phyloP scores from a whole-genome alignment of 805 yeast genomes.

The Candida sithepensis region DNA sequence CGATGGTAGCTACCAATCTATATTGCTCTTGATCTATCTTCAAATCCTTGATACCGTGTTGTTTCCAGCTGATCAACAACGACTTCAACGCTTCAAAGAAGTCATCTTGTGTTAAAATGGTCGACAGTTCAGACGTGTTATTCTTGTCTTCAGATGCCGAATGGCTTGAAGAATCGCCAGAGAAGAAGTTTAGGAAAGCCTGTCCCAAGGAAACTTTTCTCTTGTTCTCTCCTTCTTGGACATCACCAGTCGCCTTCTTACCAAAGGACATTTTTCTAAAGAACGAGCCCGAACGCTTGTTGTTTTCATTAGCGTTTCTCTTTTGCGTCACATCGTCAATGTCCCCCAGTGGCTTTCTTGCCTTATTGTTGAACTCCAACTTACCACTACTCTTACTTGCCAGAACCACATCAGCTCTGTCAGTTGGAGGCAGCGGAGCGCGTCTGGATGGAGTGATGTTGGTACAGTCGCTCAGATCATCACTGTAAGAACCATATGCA shows the following conservation, averaged over 20 bases:
- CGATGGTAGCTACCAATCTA: conserved; percentile 57
- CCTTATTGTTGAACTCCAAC: conserved; percentile 15
- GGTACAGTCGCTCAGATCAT: not conserved
- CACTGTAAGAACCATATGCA: conserved; percentile 1
- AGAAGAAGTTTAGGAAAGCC: conserved; percentile 40
- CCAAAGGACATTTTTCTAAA: conserved; percentile 54
- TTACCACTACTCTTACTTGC: conserved; percentile 14
- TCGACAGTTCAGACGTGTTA: conserved; percentile 32
- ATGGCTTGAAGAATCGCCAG: conserved; percentile 15
- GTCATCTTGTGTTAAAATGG: conserved; percentile 43
- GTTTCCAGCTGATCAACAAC: conserved; percentile 63
- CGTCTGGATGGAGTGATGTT: conserved; percentile 3
- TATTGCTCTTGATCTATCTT: conserved; percentile 39
- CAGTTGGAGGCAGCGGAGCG: conserved; percentile 7
- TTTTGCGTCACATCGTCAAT: conserved; percentile 14
- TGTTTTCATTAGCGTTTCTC: conserved; percentile 11
- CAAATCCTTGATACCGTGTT: conserved; percentile 62
- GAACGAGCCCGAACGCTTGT: conserved; percentile 25
- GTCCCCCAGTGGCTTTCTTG: conserved; percentile 26
- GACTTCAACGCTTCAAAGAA: conserved; percentile 63
- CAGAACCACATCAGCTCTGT: conserved; percentile 1
- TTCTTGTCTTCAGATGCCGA: conserved; percentile 10
- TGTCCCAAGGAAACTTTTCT: conserved; percentile 23
- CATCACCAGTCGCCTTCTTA: conserved; percentile 29
- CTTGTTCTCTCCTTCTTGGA: conserved; percentile 4